Percentiles rank a stretch among this genome's conserved stretches.
Evolutionary conservation across 2,329 filamentous ascomycete species (phyloP).

Genomic region (Penicillium sp.): DNA sequence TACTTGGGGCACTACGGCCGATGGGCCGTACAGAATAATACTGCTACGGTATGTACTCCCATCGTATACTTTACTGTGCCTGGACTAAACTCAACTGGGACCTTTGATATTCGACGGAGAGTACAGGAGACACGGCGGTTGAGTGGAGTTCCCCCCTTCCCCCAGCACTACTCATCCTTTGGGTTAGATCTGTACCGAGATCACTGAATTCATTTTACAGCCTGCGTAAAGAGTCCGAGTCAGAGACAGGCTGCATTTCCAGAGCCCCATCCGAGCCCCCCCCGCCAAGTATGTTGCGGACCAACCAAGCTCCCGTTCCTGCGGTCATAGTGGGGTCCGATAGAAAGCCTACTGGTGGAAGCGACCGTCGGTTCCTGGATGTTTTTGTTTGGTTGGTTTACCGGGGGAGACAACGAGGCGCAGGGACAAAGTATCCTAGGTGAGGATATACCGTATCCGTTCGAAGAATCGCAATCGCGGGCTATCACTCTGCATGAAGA

Average conservation of each 20-base stretch:
- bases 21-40: background rate
- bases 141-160: background rate
- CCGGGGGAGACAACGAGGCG: background rate
- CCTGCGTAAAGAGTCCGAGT: background rate
- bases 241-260: slow-evolving; percentile 7
- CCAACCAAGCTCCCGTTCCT: slow-evolving; percentile 1
- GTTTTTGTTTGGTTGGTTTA: background rate
- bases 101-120: background rate
- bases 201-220: background rate
- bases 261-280: slow-evolving; percentile 11
- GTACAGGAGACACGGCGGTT: background rate
- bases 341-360: slow-evolving; percentile 12
- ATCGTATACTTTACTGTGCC: background rate
- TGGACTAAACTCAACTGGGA: background rate
- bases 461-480: background rate
- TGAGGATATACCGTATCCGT: background rate
- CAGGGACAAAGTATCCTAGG: background rate
- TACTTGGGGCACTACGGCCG: background rate
- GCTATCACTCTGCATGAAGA: background rate
- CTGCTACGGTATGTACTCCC: background rate
- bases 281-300: background rate
- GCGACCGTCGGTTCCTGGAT: slow-evolving; percentile 9
- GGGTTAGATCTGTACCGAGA: slow-evolving; percentile 1
- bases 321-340: slow-evolving; percentile 6
- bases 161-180: background rate